Conservation (phyloP, 2,329 filamentous ascomycete species). For the Cercospora janseana region DNA sequence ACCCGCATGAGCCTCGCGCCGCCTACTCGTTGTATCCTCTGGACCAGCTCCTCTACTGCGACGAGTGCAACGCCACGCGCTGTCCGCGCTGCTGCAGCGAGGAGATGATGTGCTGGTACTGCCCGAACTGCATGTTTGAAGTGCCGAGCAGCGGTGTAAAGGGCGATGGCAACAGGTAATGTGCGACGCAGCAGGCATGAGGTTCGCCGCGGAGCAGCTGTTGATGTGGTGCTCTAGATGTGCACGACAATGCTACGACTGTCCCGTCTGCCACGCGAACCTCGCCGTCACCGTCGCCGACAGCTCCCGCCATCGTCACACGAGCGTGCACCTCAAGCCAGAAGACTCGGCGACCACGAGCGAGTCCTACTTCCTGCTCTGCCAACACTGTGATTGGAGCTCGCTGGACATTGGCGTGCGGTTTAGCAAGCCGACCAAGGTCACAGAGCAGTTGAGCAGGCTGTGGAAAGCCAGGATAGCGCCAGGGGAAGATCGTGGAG, state of each 20-base stretch:
- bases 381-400: conserved; percentile 90
- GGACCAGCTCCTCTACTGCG: conserved; percentile 92
- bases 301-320: conserved; percentile 38
- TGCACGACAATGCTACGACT: conserved; percentile 92
- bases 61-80: conserved; percentile 94
- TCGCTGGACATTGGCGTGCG: conserved; percentile 85
- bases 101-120: conserved; percentile 93
- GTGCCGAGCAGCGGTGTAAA: conserved; percentile 90
- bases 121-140: conserved; percentile 92
- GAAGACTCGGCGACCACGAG: conserved; percentile 17
- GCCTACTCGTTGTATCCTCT: conserved; percentile 92
- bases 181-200: conserved; percentile 26
- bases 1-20: conserved; percentile 78
- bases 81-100: conserved; percentile 89
- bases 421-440: conserved; percentile 81
- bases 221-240: conserved; percentile 43
- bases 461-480: conserved; percentile 30
- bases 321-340: conserved; percentile 21
- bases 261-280: conserved; percentile 80
- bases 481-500: conserved; percentile 44
- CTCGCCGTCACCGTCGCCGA: conserved; percentile 73
- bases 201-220: not conserved
- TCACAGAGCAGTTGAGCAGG: conserved; percentile 64
- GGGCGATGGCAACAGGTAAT: conserved; percentile 85
- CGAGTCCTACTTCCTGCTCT: conserved; percentile 68